Base-by-base conservation (phyloP, 2,329 filamentous ascomycete species). In the Colletotrichum graminicola region DNA sequence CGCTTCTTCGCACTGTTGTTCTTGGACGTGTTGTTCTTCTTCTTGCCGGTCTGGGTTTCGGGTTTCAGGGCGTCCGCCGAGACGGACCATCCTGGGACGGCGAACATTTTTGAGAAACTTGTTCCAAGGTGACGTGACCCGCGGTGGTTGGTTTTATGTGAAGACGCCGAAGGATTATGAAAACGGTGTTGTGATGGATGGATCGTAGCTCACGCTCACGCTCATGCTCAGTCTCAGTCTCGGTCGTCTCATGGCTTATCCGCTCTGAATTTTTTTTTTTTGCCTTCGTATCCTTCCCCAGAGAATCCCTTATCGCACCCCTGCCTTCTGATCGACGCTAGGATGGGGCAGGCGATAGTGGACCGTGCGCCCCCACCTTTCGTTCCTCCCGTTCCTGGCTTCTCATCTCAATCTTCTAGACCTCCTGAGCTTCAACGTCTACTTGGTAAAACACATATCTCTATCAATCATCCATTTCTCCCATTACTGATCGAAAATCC, bases 11-110 rank as follows among this genome's bases (percentile, higher is more conserved):
- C 36, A 34, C 60, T 62, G 45, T 52, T 51, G n/a, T 62, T 90
- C 78, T 87, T 91, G 75, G 86, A 89, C 75, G 83, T 78, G 71
- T 82, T 74, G 73, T 80, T 79, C 74, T 74, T 62, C 45, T 66
- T 60, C 51, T 72, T 59, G 63, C 70, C 67, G 21, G 64, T 67
- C 14, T 75, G 71, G 73, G 84, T 87, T 82, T 97, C 94, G 39
- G 89, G 82, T 81, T 94, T 94, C 74, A 97, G 88, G 63, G 84
- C 84, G 75, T 90, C 89, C 73, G 91, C 88, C 67, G 93, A 90
- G 45, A 98, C 87, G 49, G 94, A 94, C 95, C 95, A 98, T 76
- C 96, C 96, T 77, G 93, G 93, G 39, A 98, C 95, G 12, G 94
- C 92, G 81, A 98, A 98, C 95, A 98, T 95, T 67, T 57, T 75